Conservation (phyloP, 2,329 filamentous ascomycete genomes). For the Claviceps cyperi region DNA sequence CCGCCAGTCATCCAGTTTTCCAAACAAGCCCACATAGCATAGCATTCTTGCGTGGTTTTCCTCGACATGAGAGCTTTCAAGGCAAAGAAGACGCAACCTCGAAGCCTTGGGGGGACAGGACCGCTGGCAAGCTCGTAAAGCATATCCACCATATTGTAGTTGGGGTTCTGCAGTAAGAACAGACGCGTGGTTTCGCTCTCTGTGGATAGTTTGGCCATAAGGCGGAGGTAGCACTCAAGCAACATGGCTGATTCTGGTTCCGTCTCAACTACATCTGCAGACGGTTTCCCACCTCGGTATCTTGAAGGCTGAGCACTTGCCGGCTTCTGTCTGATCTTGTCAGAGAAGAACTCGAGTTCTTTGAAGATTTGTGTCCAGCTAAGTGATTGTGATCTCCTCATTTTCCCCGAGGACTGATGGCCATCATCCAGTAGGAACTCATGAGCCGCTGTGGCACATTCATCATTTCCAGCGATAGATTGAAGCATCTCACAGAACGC, state of each 20-base stretch:
- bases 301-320: conserved; percentile 22
- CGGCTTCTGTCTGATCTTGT: conserved; percentile 61
- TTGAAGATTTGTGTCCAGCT: conserved; percentile 90
- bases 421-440: conserved; percentile 82
- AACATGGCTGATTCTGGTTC: conserved; percentile 94
- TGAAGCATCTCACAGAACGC: conserved; percentile 95
- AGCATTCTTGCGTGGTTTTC: conserved; percentile 52
- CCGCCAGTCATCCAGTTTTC: conserved; percentile 65
- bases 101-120: conserved; percentile 58
- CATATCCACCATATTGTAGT: conserved; percentile 54
- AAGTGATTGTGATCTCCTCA: conserved; percentile 69
- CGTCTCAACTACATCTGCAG: conserved; percentile 54
- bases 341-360: conserved; percentile 73
- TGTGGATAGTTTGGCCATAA: conserved; percentile 68
- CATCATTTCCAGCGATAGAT: conserved; percentile 68
- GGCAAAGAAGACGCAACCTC: conserved; percentile 72
- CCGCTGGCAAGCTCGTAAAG: conserved; percentile 69
- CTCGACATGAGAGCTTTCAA: conserved; percentile 61
- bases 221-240: conserved; percentile 82
- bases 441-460: conserved; percentile 74
- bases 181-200: conserved; percentile 59
- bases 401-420: conserved; percentile 56
- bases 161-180: conserved; percentile 54
- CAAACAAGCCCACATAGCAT: conserved; percentile 64
- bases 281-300: conserved; percentile 45